Conservation (phyloP, 169 alveolate genomes). For the Eimeria maxima region DNA sequence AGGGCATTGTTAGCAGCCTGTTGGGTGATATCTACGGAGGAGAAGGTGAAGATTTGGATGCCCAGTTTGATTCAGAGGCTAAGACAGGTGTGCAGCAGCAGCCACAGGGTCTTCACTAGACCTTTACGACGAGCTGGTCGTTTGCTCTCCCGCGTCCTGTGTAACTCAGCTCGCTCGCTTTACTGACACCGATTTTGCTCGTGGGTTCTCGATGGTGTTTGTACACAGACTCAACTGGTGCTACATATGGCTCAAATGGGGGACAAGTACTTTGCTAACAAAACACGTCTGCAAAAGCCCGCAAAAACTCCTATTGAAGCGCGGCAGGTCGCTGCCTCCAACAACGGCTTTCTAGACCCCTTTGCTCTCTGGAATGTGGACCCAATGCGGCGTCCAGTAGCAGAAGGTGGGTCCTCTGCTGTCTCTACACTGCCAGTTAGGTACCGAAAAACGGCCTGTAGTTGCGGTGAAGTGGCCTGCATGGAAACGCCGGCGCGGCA, state of each 20-base stretch:
- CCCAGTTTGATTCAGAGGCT: conserved; percentile 80
- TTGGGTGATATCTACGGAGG: conserved; percentile 80
- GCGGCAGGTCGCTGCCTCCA: conserved; percentile 34
- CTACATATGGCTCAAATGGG: conserved; percentile 43
- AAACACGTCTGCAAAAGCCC: not conserved
- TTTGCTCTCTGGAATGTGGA: conserved; percentile 74
- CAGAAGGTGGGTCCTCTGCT: conserved; percentile 9
- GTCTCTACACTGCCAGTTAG: not conserved
- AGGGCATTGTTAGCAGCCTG: conserved; percentile 81
- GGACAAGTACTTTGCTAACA: conserved; percentile 14
- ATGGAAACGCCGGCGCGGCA: too few species aligned
- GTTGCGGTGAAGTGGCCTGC: too few species aligned
- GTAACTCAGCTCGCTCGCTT: not conserved
- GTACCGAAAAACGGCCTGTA: not conserved
- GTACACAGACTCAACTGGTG: conserved; percentile 53
- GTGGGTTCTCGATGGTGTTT: not conserved
- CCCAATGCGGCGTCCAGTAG: conserved; percentile 44
- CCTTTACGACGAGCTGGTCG: not conserved
- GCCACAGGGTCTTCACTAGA: not conserved
- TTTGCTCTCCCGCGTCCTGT: not conserved
- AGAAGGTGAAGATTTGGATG: conserved; percentile 80
- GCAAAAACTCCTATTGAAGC: conserved; percentile 67
- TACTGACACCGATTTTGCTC: not conserved
- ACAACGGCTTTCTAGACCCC: conserved; percentile 55
- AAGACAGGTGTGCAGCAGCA: conserved; percentile 59